Evolutionary conservation across 208 protist species (phyloP).

Genomic region (Tritrichomonas musculus): DNA sequence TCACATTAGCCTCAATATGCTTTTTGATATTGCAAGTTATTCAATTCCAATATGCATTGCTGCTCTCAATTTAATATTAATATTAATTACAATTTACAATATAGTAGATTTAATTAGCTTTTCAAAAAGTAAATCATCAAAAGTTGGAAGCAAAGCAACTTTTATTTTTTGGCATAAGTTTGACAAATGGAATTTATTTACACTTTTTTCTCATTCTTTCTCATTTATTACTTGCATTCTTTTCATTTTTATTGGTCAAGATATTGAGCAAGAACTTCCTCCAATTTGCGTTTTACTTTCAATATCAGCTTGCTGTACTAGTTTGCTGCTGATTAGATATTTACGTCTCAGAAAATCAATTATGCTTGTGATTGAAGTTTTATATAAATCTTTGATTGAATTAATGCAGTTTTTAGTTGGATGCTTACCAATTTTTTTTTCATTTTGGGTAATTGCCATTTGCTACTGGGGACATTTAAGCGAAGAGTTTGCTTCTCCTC

Average conservation of each 20-base stretch:
- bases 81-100: background rate
- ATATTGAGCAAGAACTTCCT: background rate
- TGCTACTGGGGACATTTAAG: background rate
- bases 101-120: background rate
- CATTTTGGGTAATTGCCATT: background rate
- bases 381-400: background rate
- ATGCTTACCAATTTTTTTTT: background rate
- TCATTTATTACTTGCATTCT: background rate
- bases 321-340: background rate
- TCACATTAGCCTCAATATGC: background rate
- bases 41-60: background rate
- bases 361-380: background rate
- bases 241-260: background rate
- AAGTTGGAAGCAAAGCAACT: background rate
- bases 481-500: background rate
- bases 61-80: background rate
- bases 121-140: background rate
- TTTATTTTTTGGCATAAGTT: background rate
- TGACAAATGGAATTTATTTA: constrained; percentile 20
- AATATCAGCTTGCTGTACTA: background rate
- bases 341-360: background rate
- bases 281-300: background rate
- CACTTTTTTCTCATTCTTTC: background rate
- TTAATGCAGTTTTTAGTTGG: background rate
- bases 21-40: background rate